phyloP scores from a whole-genome alignment of 2,329 filamentous ascomycete species.

The Xylaria sp. region DNA sequence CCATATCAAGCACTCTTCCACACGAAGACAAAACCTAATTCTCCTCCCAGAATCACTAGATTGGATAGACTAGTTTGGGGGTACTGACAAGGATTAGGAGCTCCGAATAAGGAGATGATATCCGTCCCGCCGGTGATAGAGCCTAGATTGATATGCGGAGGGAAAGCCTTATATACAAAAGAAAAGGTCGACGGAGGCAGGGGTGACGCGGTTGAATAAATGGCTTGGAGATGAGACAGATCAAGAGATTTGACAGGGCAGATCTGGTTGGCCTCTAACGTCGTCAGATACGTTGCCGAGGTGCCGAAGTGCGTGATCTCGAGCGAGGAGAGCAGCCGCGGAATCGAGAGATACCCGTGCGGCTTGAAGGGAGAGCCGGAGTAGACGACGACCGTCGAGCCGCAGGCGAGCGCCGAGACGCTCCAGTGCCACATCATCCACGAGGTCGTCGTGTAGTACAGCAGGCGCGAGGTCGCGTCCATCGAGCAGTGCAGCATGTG shows the following conservation, averaged over 20 bases:
- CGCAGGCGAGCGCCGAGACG: constrained; percentile 81
- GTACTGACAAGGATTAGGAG: constrained; percentile 53
- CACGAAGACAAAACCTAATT: not conserved
- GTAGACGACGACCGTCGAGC: constrained; percentile 85
- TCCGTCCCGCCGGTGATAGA: constrained; percentile 97
- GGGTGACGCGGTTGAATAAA: constrained; percentile 94
- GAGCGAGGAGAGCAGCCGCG: constrained; percentile 78
- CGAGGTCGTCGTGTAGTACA: constrained; percentile 93
- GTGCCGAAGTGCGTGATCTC: constrained; percentile 93
- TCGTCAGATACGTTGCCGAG: constrained; percentile 88
- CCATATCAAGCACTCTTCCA: not conserved
- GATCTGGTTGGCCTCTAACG: constrained; percentile 80
- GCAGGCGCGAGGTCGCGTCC: constrained; percentile 71
- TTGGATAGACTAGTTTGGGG: not conserved
- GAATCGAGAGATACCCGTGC: constrained; percentile 79
- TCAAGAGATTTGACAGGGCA: constrained; percentile 62
- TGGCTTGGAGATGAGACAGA: constrained; percentile 73
- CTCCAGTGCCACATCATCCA: constrained; percentile 99
- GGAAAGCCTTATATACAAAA: constrained; percentile 87
- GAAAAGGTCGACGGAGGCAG: constrained; percentile 90
- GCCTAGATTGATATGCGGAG: constrained; percentile 78
- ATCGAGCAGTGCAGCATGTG: constrained; percentile 88
- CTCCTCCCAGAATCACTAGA: not conserved
- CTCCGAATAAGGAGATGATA: constrained; percentile 93
- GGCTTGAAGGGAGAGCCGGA: constrained; percentile 90